These are phyloP conservation scores for Neoscytalidium dimidiatum DNA, from an alignment of 2,329 filamentous ascomycete genomes.

Conservation along the genomic window DNA sequence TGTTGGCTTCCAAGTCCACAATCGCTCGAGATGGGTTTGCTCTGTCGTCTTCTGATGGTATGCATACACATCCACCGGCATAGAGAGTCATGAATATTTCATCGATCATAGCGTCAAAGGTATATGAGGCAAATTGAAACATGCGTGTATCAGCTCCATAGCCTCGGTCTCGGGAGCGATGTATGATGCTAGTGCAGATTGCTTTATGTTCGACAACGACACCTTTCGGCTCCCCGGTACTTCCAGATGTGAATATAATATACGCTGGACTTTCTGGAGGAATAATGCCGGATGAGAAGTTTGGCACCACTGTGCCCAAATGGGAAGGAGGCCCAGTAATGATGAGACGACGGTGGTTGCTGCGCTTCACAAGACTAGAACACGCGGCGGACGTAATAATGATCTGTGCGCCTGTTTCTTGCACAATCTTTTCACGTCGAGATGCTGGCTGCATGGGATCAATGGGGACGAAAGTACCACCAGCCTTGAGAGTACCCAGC, in stretches of 20 bases:
- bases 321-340: not conserved
- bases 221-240: not conserved
- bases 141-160: constrained; percentile 32
- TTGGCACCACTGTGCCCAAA: too few species aligned
- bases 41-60: constrained; percentile 30
- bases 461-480: constrained; percentile 29
- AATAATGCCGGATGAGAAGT: not conserved
- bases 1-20: too few species aligned
- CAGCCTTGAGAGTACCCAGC: constrained; percentile 39
- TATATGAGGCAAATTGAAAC: constrained; percentile 28
- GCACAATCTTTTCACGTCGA: not conserved
- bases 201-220: not conserved
- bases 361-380: not conserved
- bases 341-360: not conserved
- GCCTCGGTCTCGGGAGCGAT: constrained; percentile 25
- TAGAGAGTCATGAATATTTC: constrained; percentile 37
- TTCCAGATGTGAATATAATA: not conserved
- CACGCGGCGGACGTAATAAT: not conserved
- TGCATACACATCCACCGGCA: constrained; percentile 43
- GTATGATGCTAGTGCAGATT: not conserved
- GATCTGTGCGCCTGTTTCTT: not conserved
- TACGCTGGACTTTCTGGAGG: not conserved
- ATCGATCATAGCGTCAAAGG: constrained; percentile 34
- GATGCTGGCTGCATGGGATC: constrained; percentile 22
- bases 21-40: too few species aligned